A percentile compares a stretch with the other conserved stretches of the same genome.
These are phyloP conservation scores for Metschnikowia rubicola DNA, from an alignment of 805 yeast genomes.

Conservation along the genomic window DNA sequence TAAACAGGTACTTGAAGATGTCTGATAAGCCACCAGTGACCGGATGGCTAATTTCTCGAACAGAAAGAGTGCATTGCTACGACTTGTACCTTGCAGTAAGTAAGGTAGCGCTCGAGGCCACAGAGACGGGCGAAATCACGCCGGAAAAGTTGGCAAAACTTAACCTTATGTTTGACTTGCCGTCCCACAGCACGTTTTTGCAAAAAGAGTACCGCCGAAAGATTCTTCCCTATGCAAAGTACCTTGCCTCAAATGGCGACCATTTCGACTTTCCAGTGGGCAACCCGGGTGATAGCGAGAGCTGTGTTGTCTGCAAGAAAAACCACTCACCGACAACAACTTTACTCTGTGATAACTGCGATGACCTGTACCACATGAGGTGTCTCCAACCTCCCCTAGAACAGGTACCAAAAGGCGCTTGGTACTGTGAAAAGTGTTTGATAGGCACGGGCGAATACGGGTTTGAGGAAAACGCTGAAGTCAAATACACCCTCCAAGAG, in stretches of 20 bases:
- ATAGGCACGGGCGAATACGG: conserved; percentile 86
- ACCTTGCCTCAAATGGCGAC: conserved; percentile 23
- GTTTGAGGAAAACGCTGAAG: conserved; percentile 62
- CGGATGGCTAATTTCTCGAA: conserved; percentile 20
- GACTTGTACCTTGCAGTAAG: conserved; percentile 37
- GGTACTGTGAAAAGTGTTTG: conserved; percentile 86
- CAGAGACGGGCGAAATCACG: conserved; percentile 11
- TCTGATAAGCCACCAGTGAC: conserved; percentile 25
- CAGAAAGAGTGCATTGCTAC: conserved; percentile 29
- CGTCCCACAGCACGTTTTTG: conserved; percentile 16
- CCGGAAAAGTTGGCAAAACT: conserved; percentile 22
- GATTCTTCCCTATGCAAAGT: conserved; percentile 33
- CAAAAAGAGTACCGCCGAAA: conserved; percentile 23
- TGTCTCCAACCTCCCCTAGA: conserved; percentile 61
- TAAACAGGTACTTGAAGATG: conserved; percentile 56
- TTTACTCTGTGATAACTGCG: conserved; percentile 72
- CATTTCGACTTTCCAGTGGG: conserved; percentile 32
- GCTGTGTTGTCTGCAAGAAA: conserved; percentile 48
- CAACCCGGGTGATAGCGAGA: conserved; percentile 25
- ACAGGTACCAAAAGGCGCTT: conserved; percentile 53
- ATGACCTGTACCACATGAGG: conserved; percentile 59
- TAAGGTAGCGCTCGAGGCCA: conserved; percentile 12
- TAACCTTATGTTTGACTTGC: conserved; percentile 24
- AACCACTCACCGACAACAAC: conserved; percentile 45
- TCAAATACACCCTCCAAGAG: conserved; percentile 52